Percentiles rank a stretch among this genome's conserved stretches.
Evolutionary conservation across 2,329 filamentous ascomycete species (phyloP).

Genomic region (Fusarium xyrophilum): DNA sequence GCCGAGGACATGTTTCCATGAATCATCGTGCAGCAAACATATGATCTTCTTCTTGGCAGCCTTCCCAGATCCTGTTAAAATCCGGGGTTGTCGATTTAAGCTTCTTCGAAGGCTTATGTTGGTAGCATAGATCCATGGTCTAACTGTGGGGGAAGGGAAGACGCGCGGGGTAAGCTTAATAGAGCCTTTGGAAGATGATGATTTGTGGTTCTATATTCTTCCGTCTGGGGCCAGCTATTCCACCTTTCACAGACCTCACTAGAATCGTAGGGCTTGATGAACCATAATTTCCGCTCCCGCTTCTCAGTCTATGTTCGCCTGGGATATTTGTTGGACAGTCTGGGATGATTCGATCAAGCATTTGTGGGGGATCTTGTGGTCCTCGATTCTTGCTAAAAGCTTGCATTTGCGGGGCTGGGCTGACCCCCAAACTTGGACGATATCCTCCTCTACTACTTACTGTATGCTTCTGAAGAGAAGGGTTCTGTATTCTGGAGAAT

Average conservation of each 20-base stretch:
- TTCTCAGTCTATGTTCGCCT: rapidly evolving
- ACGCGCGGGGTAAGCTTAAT: not conserved
- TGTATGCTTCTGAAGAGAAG: rapidly evolving
- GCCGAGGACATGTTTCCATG: not conserved
- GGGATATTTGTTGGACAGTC: rapidly evolving
- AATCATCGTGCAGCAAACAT: not conserved
- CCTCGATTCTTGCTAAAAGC: rapidly evolving
- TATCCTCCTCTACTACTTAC: not conserved
- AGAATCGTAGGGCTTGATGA: not conserved
- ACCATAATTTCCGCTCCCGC: not conserved
- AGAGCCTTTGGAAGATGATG: rapidly evolving
- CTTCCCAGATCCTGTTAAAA: not conserved
- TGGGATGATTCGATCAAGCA: rapidly evolving
- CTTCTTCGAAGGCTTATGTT: not conserved
- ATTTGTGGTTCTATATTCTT: not conserved
- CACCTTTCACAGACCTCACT: not conserved
- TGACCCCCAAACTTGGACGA: not conserved
- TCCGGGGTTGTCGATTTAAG: not conserved
- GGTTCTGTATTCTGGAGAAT: rapidly evolving
- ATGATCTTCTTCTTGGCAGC: not conserved
- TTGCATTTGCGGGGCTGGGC: not conserved
- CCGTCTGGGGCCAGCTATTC: not conserved
- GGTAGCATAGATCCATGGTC: not conserved
- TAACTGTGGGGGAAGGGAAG: not conserved
- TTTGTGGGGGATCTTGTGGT: not conserved